Percentiles rank a stretch among this genome's conserved stretches.
Evolutionary conservation across 495 filamentous ascomycete species (phyloP).

Genomic region (Trichoderma gamsii): DNA sequence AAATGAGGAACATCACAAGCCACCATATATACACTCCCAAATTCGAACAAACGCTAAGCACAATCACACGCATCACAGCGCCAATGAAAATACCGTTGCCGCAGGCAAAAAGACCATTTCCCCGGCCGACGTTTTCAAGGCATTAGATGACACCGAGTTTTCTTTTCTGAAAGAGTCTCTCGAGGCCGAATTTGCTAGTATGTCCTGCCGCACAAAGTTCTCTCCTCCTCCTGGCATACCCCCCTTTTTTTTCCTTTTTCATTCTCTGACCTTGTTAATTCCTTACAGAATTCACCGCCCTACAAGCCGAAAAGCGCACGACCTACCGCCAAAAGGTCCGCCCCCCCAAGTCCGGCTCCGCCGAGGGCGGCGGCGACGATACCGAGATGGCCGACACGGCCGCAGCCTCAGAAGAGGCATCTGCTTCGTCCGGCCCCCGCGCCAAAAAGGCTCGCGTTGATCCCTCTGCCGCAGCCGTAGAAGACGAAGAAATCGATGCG

Average conservation of each 20-base stretch:
- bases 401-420: conserved; percentile 2
- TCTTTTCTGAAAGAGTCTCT: conserved; percentile 62
- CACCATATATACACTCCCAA: no score
- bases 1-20: no score
- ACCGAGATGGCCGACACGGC: conserved; percentile 25
- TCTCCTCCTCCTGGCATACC: no score
- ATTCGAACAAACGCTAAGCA: neutral
- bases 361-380: conserved; percentile 16
- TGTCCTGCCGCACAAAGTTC: conserved; percentile 20
- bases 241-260: neutral
- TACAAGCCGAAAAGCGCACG: conserved; percentile 46
- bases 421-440: conserved; percentile 8
- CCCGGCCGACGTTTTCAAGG: conserved; percentile 75
- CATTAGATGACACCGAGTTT: conserved; percentile 78
- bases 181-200: conserved; percentile 58
- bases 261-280: neutral
- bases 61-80: conserved; percentile 41
- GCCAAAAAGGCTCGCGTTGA: conserved; percentile 17
- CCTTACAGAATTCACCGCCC: conserved; percentile 44
- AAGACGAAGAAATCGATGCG: conserved; percentile 40
- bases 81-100: conserved; percentile 63
- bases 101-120: conserved; percentile 79
- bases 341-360: conserved; percentile 34
- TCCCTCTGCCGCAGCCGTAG: conserved; percentile 26
- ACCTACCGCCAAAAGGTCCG: conserved; percentile 46